Base-by-base conservation (phyloP, 2,329 filamentous ascomycete genomes). In the Claviceps sp. region DNA sequence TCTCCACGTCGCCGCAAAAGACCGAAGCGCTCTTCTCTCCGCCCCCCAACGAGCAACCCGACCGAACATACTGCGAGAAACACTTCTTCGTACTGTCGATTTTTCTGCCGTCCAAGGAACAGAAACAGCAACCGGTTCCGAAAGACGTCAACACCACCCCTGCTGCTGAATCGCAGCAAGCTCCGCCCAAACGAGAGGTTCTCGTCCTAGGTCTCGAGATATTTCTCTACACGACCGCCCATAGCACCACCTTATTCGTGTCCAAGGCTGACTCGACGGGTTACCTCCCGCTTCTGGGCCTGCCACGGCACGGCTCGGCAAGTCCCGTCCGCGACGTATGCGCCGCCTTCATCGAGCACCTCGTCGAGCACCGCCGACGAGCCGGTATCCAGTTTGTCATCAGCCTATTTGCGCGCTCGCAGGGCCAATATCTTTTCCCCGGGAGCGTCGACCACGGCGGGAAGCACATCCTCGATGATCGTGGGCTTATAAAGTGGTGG, bases 221-320 rank as follows among this genome's bases (percentile, higher is more conserved):
- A 50, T 76, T 93, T 60, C 78, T 98, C 55, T 98, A 94, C 68
- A 86, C 82, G 0, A 95, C 90, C 0, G 78, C 80, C 46, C 78
- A 80, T 59, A 78, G 89, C 24, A 95, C 86, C 1, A 96, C 87
- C 4, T 77, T 97, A 51, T 98, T 98, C 65, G 85, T 98, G 24
- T 91, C 90, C 56, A 98, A 98, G 68, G 93, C 93, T 48, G 93
- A 98, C 70, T 96, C 93, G 10, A 96, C 91, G 0, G 93, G 94
- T 24, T 94, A 89, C 64, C 71, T 96, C 10, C 74, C 82, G 58
- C 73, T 85, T 2, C 71, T 90, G 39, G 70, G 78, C 17, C 71
- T 87, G 0, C 78, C 82, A 16, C 77, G 72, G 58, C 74, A 78
- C 17, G 74, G 78, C n/a, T 73, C 76, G 0, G 73, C 79, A 0